Evolutionary conservation across 2,329 filamentous ascomycete genomes (phyloP), one percentile per base, ranked within the genome.

Genomic region (Pseudopithomyces maydicus): DNA sequence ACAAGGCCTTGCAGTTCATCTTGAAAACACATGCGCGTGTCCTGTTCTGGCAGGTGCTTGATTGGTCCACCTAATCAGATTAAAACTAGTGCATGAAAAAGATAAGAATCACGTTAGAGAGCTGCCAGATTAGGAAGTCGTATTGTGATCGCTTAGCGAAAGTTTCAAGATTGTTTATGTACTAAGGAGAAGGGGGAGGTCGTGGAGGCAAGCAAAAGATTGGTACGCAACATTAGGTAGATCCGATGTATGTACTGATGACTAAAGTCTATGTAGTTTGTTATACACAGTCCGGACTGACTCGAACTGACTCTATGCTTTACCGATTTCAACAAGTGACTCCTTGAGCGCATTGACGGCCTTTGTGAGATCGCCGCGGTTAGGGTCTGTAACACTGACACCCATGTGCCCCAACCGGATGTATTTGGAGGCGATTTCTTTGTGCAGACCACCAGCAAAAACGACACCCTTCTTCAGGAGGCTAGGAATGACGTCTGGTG

Each of bases 341-440:
- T 88, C 85, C 79, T 89, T 88, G 66, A 99, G 78, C 43, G 91
- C 90, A 66, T 87, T 82, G 60, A 98, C 82, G 1, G 94, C 95
- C 70, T 89, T 90, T 62, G 96, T 90, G 67, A 98, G 87, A 74
- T 99, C 92, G 51, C 84, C 84, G 61, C 93, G 85, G 61, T 85
- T 86, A 26, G 91, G 85, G 72, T 97, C 91, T 69, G 88, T 91
- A 79, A 93, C 90, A 73, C 90, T 95, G 61, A 98, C 91, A 66
- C 95, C 95, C 95, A 99, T 99, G 77, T 98, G 95, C 42, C 95
- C 95, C 71, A 99, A 95, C 26, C 95, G 88, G 66, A 99, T 90
- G 77, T 99, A 99, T 81, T 91, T 95, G 61, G 90, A 81, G 2
- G 91, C 93, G 76, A 97, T 96, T 75, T 96, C 91, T 84, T 95